Evolutionary conservation across 345 rosid genomes (phyloP).

Genomic region (Schrenkiella parvula): DNA sequence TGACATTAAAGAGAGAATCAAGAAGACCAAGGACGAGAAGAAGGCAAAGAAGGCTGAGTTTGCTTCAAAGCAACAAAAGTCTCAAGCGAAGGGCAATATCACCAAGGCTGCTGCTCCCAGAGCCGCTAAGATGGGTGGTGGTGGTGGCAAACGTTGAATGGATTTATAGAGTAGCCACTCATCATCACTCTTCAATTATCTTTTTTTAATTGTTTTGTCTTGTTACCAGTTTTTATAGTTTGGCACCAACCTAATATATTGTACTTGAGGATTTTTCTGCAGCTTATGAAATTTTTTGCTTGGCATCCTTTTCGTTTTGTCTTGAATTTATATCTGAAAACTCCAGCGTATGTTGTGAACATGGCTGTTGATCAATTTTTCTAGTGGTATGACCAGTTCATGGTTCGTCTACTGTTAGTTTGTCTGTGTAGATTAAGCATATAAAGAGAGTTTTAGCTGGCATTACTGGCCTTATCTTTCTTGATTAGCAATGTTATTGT

Average conservation of each 20-base stretch:
- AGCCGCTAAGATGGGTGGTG: conserved; percentile 70
- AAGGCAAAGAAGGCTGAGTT: conserved; percentile 77
- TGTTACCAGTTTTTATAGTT: conserved; percentile 1
- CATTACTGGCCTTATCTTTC: background rate
- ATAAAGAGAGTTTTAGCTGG: background rate
- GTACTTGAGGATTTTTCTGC: background rate
- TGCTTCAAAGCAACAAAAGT: conserved; percentile 53
- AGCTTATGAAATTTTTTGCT: conserved; percentile 6
- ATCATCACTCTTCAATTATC: background rate
- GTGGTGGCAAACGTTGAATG: conserved; percentile 67
- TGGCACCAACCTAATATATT: conserved; percentile 19
- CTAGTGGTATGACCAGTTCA: background rate
- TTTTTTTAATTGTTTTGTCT: conserved; percentile 7
- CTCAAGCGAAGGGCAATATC: conserved; percentile 40
- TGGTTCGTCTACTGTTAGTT: background rate
- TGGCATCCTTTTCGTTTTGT: background rate
- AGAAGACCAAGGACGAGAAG: conserved; percentile 82
- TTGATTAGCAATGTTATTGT: background rate
- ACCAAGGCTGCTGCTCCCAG: conserved; percentile 50
- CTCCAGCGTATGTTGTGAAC: background rate
- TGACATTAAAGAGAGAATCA: conserved; percentile 81
- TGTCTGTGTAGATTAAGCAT: too few relatives aligned
- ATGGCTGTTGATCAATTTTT: background rate
- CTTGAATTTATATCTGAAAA: background rate
- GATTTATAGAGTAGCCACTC: conserved; percentile 15